These are phyloP conservation scores for Cucurbita pepo DNA, from an alignment of 306 rosid genomes.

Conservation along the genomic window DNA sequence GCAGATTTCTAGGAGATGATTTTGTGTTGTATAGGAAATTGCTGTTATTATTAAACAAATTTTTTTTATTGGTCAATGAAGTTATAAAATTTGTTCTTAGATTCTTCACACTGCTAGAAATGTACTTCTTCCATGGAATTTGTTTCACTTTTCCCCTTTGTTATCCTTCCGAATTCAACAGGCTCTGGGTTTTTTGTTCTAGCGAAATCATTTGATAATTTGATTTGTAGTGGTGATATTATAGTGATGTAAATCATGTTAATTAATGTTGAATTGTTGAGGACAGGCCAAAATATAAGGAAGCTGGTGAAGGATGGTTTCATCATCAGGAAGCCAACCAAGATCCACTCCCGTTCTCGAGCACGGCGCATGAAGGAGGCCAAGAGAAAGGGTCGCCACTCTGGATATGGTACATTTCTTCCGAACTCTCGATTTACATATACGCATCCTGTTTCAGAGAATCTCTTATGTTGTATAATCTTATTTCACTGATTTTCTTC, in stretches of 20 bases:
- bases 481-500: not conserved
- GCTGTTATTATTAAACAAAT: not conserved
- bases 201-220: too few species aligned
- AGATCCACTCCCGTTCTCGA: slow-evolving; percentile 92
- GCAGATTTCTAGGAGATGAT: not conserved
- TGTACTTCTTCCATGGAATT: not conserved
- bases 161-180: not conserved
- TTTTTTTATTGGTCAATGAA: not conserved
- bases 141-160: not conserved
- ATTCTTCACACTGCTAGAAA: not conserved
- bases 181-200: not conserved
- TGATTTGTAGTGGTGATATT: too few species aligned
- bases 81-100: not conserved
- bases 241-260: not conserved
- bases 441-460: too few species aligned
- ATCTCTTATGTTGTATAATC: not conserved
- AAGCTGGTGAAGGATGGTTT: slow-evolving; percentile 97
- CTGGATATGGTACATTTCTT: slow-evolving; percentile 62
- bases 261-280: not conserved
- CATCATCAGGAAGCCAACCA: slow-evolving; percentile 94
- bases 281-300: slow-evolving; percentile 78
- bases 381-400: slow-evolving; percentile 90
- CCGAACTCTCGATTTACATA: not conserved
- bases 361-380: slow-evolving; percentile 96
- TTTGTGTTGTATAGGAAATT: not conserved